These are phyloP conservation scores for Neonectria punicea DNA, from an alignment of 2,329 filamentous ascomycete species.

Conservation along the genomic window DNA sequence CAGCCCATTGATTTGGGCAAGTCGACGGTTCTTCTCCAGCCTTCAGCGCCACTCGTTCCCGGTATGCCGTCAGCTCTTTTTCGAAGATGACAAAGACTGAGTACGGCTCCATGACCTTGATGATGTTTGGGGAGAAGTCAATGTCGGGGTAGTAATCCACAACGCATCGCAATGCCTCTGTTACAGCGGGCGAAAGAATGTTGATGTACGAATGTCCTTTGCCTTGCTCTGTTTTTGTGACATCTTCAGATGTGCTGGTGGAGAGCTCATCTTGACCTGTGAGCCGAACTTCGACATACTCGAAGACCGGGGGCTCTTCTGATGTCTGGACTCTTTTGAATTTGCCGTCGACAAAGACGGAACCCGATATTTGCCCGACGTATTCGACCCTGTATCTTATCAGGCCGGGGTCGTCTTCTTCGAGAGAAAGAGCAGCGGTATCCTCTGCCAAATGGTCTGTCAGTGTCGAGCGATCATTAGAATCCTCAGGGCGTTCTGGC, in stretches of 20 bases:
- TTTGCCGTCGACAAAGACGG: not conserved
- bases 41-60: not conserved
- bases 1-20: slow-evolving; percentile 19
- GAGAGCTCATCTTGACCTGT: not conserved
- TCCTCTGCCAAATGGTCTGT: not conserved
- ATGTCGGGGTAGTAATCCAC: not conserved
- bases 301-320: not conserved
- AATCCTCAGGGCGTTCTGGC: not conserved
- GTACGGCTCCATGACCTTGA: not conserved
- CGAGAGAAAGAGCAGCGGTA: not conserved
- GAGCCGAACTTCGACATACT: not conserved
- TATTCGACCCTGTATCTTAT: not conserved
- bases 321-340: not conserved
- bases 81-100: not conserved
- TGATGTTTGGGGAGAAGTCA: not conserved
- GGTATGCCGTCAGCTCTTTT: not conserved
- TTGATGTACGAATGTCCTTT: not conserved
- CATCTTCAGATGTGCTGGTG: not conserved
- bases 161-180: not conserved
- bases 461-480: not conserved
- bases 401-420: not conserved
- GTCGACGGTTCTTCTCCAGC: not conserved
- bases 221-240: not conserved
- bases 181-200: not conserved
- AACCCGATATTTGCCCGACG: not conserved